Conservation (phyloP, 2,329 filamentous ascomycete genomes). For the Cercospora sp. region DNA sequence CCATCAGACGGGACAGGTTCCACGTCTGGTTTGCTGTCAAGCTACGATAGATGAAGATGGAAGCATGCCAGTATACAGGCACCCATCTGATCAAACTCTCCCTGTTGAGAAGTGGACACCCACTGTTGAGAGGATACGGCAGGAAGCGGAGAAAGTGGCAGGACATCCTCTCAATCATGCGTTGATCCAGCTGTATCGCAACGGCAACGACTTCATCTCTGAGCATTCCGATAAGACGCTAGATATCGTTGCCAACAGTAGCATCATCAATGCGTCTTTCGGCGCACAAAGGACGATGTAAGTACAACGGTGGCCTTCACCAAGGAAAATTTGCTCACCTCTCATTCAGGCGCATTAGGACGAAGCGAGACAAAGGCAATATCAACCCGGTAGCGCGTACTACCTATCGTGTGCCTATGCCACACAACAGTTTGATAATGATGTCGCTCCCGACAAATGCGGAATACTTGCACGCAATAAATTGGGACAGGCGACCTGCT, state of each 20-base stretch:
- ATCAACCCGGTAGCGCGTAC: constrained; percentile 40
- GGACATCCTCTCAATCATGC: constrained; percentile 87
- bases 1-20: constrained; percentile 87
- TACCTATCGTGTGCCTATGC: constrained; percentile 69
- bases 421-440: constrained; percentile 85
- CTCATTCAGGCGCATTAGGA: constrained; percentile 61
- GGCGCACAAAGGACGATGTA: constrained; percentile 85
- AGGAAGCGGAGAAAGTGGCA: constrained; percentile 67
- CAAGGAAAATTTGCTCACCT: background rate
- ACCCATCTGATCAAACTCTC: constrained; percentile 85
- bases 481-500: constrained; percentile 73
- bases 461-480: constrained; percentile 89
- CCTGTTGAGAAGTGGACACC: constrained; percentile 73
- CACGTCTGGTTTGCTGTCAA: constrained; percentile 86
- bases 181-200: constrained; percentile 89
- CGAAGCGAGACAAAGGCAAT: constrained; percentile 60
- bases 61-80: constrained; percentile 85
- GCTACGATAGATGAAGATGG: constrained; percentile 74
- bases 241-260: constrained; percentile 78
- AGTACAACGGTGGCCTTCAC: background rate
- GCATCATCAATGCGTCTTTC: constrained; percentile 90
- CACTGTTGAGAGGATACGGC: constrained; percentile 67
- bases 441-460: constrained; percentile 80
- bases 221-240: constrained; percentile 97
- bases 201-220: constrained; percentile 85